Base-by-base conservation (phyloP, 306 rosid genomes). In the Astragalus membranaceus region DNA sequence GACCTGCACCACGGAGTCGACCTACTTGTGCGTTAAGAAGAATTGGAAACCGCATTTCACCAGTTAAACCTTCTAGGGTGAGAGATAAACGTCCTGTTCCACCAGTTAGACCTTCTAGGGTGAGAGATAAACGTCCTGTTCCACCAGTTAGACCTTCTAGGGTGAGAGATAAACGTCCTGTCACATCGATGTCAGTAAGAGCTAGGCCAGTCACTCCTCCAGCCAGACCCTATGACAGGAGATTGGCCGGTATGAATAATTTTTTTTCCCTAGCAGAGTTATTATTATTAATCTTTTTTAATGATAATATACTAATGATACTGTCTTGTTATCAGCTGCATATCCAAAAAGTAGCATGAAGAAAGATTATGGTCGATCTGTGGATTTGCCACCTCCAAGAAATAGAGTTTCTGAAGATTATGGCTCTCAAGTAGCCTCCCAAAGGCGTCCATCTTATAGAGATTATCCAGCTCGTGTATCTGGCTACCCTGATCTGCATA, bases 351-450 rank as follows among this genome's bases (percentile, higher is more conserved):
- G 89, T 78, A 84, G 91, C 80, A 67, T 77, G 75, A 89, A 83
- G 84, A 91, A 95, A 67, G 97, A 87, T n/a, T 89, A 89, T 74
- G 78, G 81, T 75, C 86, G 88, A 23, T 86, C 77, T 48, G 92
- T 85, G 43, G 97, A 95, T 26, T 66, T 91, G 55, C 97, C 85
- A 70, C 96, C 96, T 30, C 88, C 86, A 59, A 87, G 97, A 79
- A 80, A 85, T 73, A 80, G 97, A 75, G 85, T 78, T 47, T 53
- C 84, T 36, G 58, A 77, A 15, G 91, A 87, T 79, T 95, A 95
- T 78, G 84, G 83, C 39, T 76, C 92, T 30, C 81, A 94, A 85
- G 81, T 78, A 64, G 70, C 83, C 46, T 86, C 87, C 50, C 92
- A 91, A 53, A 86, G 96, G 69, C 92, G 82, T 54, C 78, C 83